Evolutionary conservation across 345 rosid genomes (phyloP).

Genomic region (Eucalyptus pauciflora): DNA sequence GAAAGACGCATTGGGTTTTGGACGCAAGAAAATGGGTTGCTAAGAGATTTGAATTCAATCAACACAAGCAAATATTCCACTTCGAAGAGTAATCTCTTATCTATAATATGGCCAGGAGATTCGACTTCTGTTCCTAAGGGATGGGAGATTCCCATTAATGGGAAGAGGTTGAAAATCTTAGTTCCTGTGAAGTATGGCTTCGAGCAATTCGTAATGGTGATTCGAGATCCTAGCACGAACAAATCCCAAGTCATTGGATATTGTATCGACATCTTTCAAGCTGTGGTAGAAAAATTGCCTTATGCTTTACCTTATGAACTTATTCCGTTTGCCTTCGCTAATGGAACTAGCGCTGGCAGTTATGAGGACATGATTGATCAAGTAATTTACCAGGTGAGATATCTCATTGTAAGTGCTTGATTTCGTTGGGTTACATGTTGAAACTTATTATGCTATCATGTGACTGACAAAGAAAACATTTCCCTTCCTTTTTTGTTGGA

Average conservation of each 20-base stretch:
- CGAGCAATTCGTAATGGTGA: background rate
- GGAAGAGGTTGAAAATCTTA: background rate
- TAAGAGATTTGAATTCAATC: background rate
- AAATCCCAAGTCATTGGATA: background rate
- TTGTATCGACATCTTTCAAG: background rate
- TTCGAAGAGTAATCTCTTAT: rapidly evolving
- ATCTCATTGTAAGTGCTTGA: background rate
- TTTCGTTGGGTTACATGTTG: background rate
- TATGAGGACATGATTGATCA: background rate
- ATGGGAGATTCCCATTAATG: background rate
- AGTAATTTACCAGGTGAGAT: background rate
- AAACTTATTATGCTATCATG: background rate
- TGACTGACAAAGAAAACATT: background rate
- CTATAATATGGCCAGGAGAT: background rate
- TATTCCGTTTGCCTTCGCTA: too few relatives aligned
- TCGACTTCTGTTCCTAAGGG: background rate
- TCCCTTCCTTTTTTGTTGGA: background rate
- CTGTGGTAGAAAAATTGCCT: background rate
- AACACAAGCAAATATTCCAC: background rate
- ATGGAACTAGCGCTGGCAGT: too few relatives aligned
- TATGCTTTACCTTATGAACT: background rate
- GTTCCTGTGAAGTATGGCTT: background rate
- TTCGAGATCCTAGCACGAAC: background rate
- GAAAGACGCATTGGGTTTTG: background rate
- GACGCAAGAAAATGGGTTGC: background rate